Evolutionary conservation across 805 yeast genomes (phyloP).

Genomic region (Debaryomyces prosopidis): DNA sequence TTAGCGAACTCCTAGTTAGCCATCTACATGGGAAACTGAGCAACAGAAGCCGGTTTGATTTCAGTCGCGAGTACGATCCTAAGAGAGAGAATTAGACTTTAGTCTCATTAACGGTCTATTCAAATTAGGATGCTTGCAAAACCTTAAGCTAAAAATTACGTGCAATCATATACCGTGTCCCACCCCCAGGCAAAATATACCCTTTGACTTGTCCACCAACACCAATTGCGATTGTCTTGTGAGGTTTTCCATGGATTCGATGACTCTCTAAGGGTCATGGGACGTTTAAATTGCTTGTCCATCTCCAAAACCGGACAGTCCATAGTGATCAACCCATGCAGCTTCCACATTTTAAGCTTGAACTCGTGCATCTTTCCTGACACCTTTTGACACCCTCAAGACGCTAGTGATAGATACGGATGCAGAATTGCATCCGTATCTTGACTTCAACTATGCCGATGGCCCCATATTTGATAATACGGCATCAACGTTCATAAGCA

Average conservation of each 20-base stretch:
- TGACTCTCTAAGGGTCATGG: background rate
- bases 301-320: constrained; percentile 6
- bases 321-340: constrained; percentile 5
- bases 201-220: background rate
- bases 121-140: constrained; percentile 1
- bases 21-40: constrained; percentile 11
- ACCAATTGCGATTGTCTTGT: constrained; percentile 7
- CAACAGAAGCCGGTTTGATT: constrained; percentile 3
- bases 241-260: constrained; percentile 4
- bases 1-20: constrained; percentile 6
- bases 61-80: constrained; percentile 5
- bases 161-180: constrained; percentile 8
- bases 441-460: constrained; percentile 3
- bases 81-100: constrained; percentile 8
- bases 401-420: constrained; percentile 8
- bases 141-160: constrained; percentile 7
- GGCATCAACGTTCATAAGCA: background rate
- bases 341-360: constrained; percentile 8
- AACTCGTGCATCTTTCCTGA: constrained; percentile 1
- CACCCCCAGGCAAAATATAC: background rate
- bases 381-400: background rate
- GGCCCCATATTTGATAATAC: background rate
- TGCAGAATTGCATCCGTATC: constrained; percentile 1
- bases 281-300: background rate
- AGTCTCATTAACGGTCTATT: constrained; percentile 2